phyloP scores from a whole-genome alignment of 176 grass and related monocot species.

The Raddia guianensis region DNA sequence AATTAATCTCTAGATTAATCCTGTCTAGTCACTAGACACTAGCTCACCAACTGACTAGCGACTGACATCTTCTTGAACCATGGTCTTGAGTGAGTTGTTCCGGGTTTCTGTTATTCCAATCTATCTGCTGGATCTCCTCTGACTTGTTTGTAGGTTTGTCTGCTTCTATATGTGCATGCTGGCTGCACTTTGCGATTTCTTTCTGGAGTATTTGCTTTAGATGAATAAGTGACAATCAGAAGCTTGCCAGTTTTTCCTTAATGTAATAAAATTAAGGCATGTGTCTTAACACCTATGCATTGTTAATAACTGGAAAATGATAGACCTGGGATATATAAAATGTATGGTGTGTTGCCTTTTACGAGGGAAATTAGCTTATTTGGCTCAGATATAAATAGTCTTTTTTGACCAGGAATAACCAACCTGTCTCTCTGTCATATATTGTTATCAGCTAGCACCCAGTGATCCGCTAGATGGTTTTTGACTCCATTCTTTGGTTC shows the following conservation, averaged over 20 bases:
- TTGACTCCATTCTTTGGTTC: constrained; percentile 23
- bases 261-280: constrained; percentile 1
- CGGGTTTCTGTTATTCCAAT: neutral
- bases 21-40: too few species aligned
- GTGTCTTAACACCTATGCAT: neutral
- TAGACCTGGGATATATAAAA: neutral
- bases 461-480: neutral
- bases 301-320: constrained; percentile 12
- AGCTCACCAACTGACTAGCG: too few species aligned
- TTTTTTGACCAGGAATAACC: neutral
- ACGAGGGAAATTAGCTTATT: neutral
- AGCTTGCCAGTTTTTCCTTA: neutral
- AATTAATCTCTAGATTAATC: too few species aligned
- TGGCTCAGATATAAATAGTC: neutral
- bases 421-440: neutral
- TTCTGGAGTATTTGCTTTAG: constrained; percentile 15
- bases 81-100: neutral
- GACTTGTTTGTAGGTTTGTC: constrained; percentile 3
- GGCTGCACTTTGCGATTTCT: neutral
- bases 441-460: neutral
- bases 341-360: neutral
- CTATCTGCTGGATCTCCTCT: neutral
- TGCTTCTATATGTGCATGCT: neutral
- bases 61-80: too few species aligned
- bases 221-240: neutral